Conservation (phyloP, 1,139 yeast genomes). For the Pichia sp. region DNA sequence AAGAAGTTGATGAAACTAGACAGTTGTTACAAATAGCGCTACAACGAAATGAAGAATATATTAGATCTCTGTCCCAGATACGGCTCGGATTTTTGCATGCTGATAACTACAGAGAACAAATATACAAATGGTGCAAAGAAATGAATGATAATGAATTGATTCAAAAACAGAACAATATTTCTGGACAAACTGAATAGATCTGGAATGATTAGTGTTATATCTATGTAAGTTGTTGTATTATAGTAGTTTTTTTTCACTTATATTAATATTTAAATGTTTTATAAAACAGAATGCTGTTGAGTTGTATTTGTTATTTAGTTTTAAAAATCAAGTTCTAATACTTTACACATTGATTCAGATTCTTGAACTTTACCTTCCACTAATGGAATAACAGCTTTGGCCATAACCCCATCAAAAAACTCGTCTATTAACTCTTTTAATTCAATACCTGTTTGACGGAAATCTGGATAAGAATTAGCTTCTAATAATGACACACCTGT, state of each 20-base stretch:
- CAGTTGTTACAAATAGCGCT: slow-evolving; percentile 65
- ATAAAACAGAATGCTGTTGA: not conserved
- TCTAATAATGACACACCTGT: slow-evolving; percentile 57
- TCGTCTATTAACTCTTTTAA: slow-evolving; percentile 59
- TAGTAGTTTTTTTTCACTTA: too few relatives aligned
- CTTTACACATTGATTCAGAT: slow-evolving; percentile 31
- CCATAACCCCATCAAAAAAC: slow-evolving; percentile 46
- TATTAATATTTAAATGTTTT: not conserved
- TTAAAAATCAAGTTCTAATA: slow-evolving; percentile 28
- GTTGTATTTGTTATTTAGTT: not conserved
- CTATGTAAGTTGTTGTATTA: too few relatives aligned
- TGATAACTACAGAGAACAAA: slow-evolving; percentile 61
- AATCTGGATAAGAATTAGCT: slow-evolving; percentile 92
- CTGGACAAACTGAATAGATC: too few relatives aligned
- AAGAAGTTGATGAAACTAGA: slow-evolving; percentile 56
- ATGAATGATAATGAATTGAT: slow-evolving; percentile 56
- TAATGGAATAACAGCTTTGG: slow-evolving; percentile 37
- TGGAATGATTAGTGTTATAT: too few relatives aligned
- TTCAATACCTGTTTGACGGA: slow-evolving; percentile 85
- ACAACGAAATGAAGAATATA: slow-evolving; percentile 87
- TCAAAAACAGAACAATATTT: slow-evolving; percentile 26
- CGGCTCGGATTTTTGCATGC: slow-evolving; percentile 74
- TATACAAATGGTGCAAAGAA: slow-evolving; percentile 79
- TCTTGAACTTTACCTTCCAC: slow-evolving; percentile 21
- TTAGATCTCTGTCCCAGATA: slow-evolving; percentile 64